Base-by-base conservation (phyloP, 1,284 basidiomycete species). In the Ceratobasidium sp. region DNA sequence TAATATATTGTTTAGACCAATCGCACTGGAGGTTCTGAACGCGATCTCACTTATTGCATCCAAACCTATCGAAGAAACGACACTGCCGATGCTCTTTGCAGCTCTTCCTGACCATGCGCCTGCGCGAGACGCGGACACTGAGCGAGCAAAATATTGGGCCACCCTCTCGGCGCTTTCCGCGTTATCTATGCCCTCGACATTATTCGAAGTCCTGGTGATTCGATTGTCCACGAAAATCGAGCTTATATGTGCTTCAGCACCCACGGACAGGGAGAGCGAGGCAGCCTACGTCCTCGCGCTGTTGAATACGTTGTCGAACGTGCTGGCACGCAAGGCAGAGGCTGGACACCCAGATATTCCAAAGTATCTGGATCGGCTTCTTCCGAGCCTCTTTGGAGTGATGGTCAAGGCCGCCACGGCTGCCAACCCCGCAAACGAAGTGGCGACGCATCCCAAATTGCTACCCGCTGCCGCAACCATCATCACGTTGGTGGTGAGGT, bases 181-280 rank as follows among this genome's bases (percentile, higher is more conserved):
- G 13, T 86, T 99, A 14, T 97, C 95, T 80, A 81, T 88, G 1
- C 88, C 91, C 58, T 86, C 92, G 0, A 86, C 89, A 27, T 85
- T 98, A 31, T 98, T 98, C 81, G 94, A 95, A 80, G 90, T 87
- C 6, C 86, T 98, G 37, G 89, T 95, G 49, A 87, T 95, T 58
- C 89, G 92, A 27, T 84, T 98, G 13, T 88, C 87, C 0, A 90
- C 92, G 0, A 94, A 95, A 81, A 84, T 98, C 31, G 92, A 95
- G 76, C 80, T 92, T 0, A 81, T 93, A 48, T 90, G 88, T 77
- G 81, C 81, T 14, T 75, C 88, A n/a, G 39, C 48, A 16, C 76
- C 79, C 19, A 79, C 78, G 16, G 84, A 85, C 68, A 71, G 80
- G 9, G 91, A 93, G 80, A 85, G 88, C 14, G 83, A 81, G 22